phyloP scores from a whole-genome alignment of 129 eudicot species.

The Tagetes patula region DNA sequence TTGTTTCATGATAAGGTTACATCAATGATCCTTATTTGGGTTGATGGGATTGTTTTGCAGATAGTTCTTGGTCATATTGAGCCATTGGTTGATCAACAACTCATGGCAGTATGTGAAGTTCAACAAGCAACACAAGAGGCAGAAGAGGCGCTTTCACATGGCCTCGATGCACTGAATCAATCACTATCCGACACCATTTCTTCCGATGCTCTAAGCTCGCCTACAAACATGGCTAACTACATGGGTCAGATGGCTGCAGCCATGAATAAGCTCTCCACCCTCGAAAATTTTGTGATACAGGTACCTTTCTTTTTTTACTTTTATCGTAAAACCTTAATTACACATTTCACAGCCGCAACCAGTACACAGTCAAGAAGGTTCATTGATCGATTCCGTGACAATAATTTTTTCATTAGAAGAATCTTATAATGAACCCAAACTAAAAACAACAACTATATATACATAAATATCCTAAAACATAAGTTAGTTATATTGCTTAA shows the following conservation, averaged over 20 bases:
- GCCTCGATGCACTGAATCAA: constrained; percentile 65
- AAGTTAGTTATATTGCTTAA: neutral
- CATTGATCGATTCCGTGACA: too few species aligned
- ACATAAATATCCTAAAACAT: neutral
- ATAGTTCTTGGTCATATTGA: constrained; percentile 71
- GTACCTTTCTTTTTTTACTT: constrained; percentile 28
- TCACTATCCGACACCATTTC: constrained; percentile 73
- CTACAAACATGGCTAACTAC: constrained; percentile 83
- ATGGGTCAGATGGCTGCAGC: constrained; percentile 92
- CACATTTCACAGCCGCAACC: too few species aligned
- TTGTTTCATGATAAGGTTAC: constrained; percentile 1
- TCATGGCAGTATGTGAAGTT: constrained; percentile 67
- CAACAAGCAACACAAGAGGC: constrained; percentile 84
- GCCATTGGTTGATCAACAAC: constrained; percentile 88
- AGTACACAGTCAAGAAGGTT: too few species aligned
- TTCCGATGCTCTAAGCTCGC: constrained; percentile 67
- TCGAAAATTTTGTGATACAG: constrained; percentile 86
- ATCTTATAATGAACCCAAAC: too few species aligned
- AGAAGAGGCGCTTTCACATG: constrained; percentile 83
- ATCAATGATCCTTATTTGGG: neutral
- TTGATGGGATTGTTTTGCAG: constrained; percentile 34
- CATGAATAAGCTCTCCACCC: constrained; percentile 75
- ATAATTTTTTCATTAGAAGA: too few species aligned
- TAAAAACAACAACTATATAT: too few species aligned
- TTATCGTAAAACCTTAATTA: too few species aligned